A percentile compares a stretch with the other conserved stretches of the same genome.
Evolutionary conservation across 768 basidiomycete genomes (phyloP).

Genomic region (Lentinula boryana): DNA sequence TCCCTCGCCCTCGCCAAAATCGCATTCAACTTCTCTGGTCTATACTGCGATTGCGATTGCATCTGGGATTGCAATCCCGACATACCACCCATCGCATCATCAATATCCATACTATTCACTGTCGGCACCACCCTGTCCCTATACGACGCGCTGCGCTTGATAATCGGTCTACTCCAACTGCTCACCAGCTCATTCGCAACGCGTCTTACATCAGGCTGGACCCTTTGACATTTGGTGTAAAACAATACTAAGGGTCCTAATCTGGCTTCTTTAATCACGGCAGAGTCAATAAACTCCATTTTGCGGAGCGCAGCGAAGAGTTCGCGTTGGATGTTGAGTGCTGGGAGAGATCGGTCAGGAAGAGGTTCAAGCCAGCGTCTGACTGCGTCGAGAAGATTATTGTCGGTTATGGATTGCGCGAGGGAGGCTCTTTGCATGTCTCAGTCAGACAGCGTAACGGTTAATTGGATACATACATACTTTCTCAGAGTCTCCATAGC

Average conservation of each 20-base stretch:
- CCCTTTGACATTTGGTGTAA: constrained; percentile 93
- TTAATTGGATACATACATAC: constrained; percentile 38
- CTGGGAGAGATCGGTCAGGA: constrained; percentile 86
- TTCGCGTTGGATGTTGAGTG: constrained; percentile 91
- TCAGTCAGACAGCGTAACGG: neutral
- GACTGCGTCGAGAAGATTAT: constrained; percentile 88
- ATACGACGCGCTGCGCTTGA: constrained; percentile 83
- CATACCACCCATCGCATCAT: constrained; percentile 18
- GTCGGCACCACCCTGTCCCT: constrained; percentile 66
- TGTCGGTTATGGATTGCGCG: constrained; percentile 90
- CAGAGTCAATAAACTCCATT: constrained; percentile 89
- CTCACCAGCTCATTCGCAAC: constrained; percentile 82
- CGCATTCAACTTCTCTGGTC: constrained; percentile 55
- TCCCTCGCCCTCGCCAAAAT: constrained; percentile 66
- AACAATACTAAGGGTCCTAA: constrained; percentile 89
- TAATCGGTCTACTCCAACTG: constrained; percentile 85
- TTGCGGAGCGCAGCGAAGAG: constrained; percentile 79
- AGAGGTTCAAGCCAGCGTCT: constrained; percentile 92
- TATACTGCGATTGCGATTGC: constrained; percentile 13
- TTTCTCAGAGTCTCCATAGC: constrained; percentile 93
- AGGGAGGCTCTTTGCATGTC: constrained; percentile 57
- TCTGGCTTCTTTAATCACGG: constrained; percentile 85
- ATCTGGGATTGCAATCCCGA: neutral
- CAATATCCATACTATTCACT: constrained; percentile 29
- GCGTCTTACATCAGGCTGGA: constrained; percentile 74